A percentile compares a stretch with the other conserved stretches of the same genome.
Evolutionary conservation across 164 flowering plant genomes (phyloP).

Genomic region (Magnolia kwangsiensis): DNA sequence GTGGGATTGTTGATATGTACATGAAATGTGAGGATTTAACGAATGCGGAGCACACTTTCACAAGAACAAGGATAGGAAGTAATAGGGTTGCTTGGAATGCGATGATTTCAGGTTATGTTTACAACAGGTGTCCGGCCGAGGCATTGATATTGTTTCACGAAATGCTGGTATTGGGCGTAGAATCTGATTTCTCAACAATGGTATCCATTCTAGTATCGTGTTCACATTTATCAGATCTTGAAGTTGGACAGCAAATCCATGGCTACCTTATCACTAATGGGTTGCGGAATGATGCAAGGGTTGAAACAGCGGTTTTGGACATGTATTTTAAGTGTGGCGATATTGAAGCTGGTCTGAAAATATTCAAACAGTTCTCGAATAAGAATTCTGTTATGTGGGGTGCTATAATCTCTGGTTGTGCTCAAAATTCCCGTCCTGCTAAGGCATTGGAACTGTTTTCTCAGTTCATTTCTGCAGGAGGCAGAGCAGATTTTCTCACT

Average conservation of each 20-base stretch:
- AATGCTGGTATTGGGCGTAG: constrained; percentile 28
- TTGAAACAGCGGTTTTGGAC: constrained; percentile 38
- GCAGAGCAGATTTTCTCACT: constrained; percentile 28
- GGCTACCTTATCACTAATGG: constrained; percentile 14
- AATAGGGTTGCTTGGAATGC: constrained; percentile 45
- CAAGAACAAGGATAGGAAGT: constrained; percentile 11
- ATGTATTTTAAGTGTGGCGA: constrained; percentile 43
- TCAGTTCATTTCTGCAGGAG: constrained; percentile 16
- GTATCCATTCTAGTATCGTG: constrained; percentile 34
- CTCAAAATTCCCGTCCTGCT: constrained; percentile 18
- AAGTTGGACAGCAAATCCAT: constrained; percentile 32
- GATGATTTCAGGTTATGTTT: constrained; percentile 43
- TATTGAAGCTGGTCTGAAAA: constrained; percentile 12
- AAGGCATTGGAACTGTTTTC: constrained; percentile 30
- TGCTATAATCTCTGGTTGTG: constrained; percentile 31
- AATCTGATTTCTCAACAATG: constrained; percentile 38
- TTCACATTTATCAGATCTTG: constrained; percentile 23
- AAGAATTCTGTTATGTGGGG: constrained; percentile 30
- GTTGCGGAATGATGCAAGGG: constrained; percentile 17
- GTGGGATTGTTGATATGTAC: constrained; percentile 41
- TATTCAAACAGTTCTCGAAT: constrained; percentile 16
- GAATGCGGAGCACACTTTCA: constrained; percentile 26
- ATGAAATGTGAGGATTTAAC: constrained; percentile 35
- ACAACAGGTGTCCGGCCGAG: constrained; percentile 24
- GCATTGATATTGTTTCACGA: constrained; percentile 27